phyloP scores from a whole-genome alignment of 495 filamentous ascomycete species.

The Daldinia childiae region DNA sequence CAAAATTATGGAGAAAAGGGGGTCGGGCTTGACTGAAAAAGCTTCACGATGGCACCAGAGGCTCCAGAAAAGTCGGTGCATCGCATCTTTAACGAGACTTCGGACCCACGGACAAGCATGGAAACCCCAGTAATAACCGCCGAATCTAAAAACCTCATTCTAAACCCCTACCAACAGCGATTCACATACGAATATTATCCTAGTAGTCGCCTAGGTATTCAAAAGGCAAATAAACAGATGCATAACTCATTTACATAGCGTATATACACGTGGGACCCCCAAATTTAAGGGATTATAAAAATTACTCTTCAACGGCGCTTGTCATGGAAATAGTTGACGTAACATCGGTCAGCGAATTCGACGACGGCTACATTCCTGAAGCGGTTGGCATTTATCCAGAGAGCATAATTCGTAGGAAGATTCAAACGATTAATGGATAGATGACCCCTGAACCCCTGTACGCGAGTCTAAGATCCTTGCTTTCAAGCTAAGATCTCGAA shows the following conservation, averaged over 20 bases:
- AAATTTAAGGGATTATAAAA: background rate
- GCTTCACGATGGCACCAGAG: slow-evolving; percentile 22
- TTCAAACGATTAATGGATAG: slow-evolving; percentile 17
- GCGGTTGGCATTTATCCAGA: slow-evolving; percentile 17
- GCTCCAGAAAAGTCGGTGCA: slow-evolving; percentile 16
- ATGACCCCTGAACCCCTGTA: slow-evolving; percentile 20
- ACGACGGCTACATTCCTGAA: background rate
- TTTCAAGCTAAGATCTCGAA: slow-evolving; percentile 6
- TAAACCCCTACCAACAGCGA: slow-evolving; percentile 25
- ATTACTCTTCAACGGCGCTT: background rate
- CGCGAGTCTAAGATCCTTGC: slow-evolving; percentile 21
- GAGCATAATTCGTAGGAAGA: slow-evolving; percentile 23
- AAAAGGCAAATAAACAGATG: background rate
- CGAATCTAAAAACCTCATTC: slow-evolving; percentile 33
- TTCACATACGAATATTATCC: background rate
- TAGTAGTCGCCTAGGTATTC: background rate
- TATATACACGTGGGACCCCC: background rate
- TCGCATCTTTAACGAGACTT: slow-evolving; percentile 9
- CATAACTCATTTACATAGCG: background rate
- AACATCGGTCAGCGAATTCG: background rate
- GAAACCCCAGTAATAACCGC: slow-evolving; percentile 28
- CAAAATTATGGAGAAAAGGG: slow-evolving; percentile 35
- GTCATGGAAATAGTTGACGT: background rate
- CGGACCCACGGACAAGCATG: slow-evolving; percentile 25
- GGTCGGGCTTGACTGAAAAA: slow-evolving; percentile 18